Base-by-base conservation (phyloP, 768 basidiomycete species). In the Hortiboletus campestris region DNA sequence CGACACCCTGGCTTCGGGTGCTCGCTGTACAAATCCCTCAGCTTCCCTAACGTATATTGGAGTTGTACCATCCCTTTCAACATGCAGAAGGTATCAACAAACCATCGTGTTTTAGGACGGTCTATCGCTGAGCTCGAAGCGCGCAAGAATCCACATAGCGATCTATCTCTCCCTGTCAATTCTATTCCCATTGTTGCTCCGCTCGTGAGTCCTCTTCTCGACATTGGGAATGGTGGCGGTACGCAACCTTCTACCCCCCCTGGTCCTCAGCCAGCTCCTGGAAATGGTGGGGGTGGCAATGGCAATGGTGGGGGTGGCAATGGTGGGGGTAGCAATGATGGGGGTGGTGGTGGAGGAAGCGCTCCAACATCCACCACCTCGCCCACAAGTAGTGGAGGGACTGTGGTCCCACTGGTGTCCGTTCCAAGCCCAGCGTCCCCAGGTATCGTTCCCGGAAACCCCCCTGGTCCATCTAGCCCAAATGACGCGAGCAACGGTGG, bases 91-190 rank as follows among this genome's bases (percentile, higher is more conserved):
- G 11, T 32, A n/a, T 12, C 55, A 31, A 40, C 31, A 28, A 57
- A 51, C 40, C 63, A 57, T 43, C 65, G 48, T 34, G 49, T 40
- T 32, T 20, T 63, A 19, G 43, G 38, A 16, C 61, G 56, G 38
- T 58, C 48, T 39, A 29, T 61, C 20, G 40, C 17, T 43, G 57
- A 49, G 25, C 66, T 75, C 34, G 62, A 73, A 11, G 70, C 68
- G 46, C 77, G 80, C 56, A 69, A 38, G 38, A 16, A 71, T 17
- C 76, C 78, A 2, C 75, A 76, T 57, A 65, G 77, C 39, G 70
- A 72, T 35, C 61, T 77, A 3, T 69, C 76, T 32, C 57, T 76
- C 25, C 8, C 49, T 28, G 8, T 53, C 22, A 9, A 35, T 53
- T 71, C 76, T 9, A 63, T 25, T 25, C 25, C 25, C 25, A 25